A percentile compares a stretch with the other conserved stretches of the same genome.
phyloP scores from a whole-genome alignment of 1,284 basidiomycete genomes.

The Gomphus sp. region DNA sequence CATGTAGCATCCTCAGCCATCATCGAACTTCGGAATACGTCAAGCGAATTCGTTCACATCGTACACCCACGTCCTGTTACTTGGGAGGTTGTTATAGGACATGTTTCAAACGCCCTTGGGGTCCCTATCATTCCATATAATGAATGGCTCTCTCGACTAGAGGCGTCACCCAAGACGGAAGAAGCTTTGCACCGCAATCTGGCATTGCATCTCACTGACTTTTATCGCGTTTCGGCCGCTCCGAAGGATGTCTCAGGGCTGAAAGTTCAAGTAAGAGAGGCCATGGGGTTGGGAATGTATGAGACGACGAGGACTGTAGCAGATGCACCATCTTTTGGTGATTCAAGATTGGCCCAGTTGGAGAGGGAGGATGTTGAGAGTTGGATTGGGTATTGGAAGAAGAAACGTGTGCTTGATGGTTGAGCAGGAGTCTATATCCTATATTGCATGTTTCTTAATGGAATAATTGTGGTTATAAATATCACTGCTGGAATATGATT shows the following conservation, averaged over 20 bases:
- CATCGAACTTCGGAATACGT: too few species aligned
- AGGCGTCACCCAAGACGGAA: conserved; percentile 10
- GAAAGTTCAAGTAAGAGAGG: neutral
- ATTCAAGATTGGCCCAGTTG: neutral
- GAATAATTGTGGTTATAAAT: too few species aligned
- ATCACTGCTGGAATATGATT: too few species aligned
- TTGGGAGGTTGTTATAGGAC: conserved; percentile 16
- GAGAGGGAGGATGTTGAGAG: neutral
- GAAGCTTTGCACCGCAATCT: conserved; percentile 17
- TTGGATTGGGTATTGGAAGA: conserved; percentile 9
- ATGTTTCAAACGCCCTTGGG: conserved; percentile 16
- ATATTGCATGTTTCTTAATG: too few species aligned
- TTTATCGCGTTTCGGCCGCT: conserved; percentile 16
- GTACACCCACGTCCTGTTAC: too few species aligned
- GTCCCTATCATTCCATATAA: conserved; percentile 20
- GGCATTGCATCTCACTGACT: conserved; percentile 22
- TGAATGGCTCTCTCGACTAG: conserved; percentile 22
- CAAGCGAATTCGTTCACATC: too few species aligned
- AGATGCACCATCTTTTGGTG: neutral
- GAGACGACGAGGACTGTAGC: neutral
- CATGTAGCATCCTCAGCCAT: neutral
- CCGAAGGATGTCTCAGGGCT: neutral
- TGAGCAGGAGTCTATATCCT: too few species aligned
- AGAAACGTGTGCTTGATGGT: too few species aligned
- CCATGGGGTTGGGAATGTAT: neutral